A percentile compares a stretch with the other conserved stretches of the same genome.
These are phyloP conservation scores for Penicillium digitatum DNA, from an alignment of 2,329 filamentous ascomycete species.

Conservation along the genomic window DNA sequence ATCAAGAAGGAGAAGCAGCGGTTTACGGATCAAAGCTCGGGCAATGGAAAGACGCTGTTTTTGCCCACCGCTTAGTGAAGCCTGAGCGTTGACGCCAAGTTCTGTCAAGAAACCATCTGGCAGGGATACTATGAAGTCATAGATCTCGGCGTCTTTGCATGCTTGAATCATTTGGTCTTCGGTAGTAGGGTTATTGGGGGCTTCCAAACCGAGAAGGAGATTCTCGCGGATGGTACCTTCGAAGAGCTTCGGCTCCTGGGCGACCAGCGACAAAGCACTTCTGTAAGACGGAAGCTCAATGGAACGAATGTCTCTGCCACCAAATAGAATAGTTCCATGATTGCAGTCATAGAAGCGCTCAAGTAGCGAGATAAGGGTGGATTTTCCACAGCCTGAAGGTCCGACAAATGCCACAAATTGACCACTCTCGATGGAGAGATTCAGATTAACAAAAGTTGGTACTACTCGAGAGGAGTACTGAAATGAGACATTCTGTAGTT, in stretches of 20 bases:
- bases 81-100: slow-evolving; percentile 48
- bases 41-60: slow-evolving; percentile 56
- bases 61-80: slow-evolving; percentile 53
- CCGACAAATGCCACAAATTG: slow-evolving; percentile 48
- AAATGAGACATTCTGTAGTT: slow-evolving; percentile 36
- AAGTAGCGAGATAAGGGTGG: slow-evolving; percentile 40
- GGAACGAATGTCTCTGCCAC: slow-evolving; percentile 28
- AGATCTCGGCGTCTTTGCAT: slow-evolving; percentile 51
- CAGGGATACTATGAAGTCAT: slow-evolving; percentile 52
- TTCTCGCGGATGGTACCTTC: slow-evolving; percentile 48
- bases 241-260: slow-evolving; percentile 47
- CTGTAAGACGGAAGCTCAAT: slow-evolving; percentile 33
- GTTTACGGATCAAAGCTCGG: slow-evolving; percentile 52
- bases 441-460: slow-evolving; percentile 31
- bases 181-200: slow-evolving; percentile 19
- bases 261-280: slow-evolving; percentile 32
- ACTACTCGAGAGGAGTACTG: slow-evolving; percentile 34
- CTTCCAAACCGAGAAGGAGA: slow-evolving; percentile 45
- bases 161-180: slow-evolving; percentile 46
- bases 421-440: slow-evolving; percentile 36
- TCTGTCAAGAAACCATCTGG: slow-evolving; percentile 51
- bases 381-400: slow-evolving; percentile 49
- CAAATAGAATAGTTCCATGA: slow-evolving; percentile 38
- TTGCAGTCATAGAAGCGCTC: slow-evolving; percentile 44
- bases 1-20: slow-evolving; percentile 54